phyloP scores from a whole-genome alignment of 176 grass and related monocot genomes.

The Aegilops longissima region DNA sequence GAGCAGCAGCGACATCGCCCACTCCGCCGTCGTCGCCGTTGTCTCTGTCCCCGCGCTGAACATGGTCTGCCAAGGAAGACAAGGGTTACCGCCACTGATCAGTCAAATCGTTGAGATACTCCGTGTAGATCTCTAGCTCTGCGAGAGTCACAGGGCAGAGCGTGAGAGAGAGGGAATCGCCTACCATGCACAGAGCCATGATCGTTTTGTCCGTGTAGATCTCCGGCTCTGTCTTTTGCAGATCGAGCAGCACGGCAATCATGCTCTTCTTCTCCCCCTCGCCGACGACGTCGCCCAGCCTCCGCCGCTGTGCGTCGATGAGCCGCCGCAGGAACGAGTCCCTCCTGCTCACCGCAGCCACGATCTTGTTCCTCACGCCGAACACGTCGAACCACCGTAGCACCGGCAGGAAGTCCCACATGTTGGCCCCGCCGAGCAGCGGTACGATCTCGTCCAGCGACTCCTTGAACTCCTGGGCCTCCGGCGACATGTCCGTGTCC shows the following conservation, averaged over 20 bases:
- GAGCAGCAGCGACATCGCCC: constrained; percentile 52
- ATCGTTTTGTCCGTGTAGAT: constrained; percentile 46
- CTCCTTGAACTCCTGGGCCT: constrained; percentile 16
- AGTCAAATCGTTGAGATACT: too few species aligned
- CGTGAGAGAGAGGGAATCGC: too few species aligned
- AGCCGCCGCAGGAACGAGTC: constrained; percentile 38
- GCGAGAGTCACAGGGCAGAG: too few species aligned
- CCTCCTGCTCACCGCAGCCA: neutral
- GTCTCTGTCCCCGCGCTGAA: constrained; percentile 43
- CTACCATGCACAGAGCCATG: constrained; percentile 30
- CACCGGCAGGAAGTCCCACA: constrained; percentile 49
- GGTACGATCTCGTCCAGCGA: constrained; percentile 22
- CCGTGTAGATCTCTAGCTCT: too few species aligned
- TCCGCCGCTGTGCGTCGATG: constrained; percentile 34
- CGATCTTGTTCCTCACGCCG: too few species aligned
- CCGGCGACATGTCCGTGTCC: constrained; percentile 29
- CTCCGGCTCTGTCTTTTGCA: constrained; percentile 46
- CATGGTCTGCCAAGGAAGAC: neutral
- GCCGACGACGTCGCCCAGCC: neutral
- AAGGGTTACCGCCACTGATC: neutral
- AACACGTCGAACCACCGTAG: too few species aligned
- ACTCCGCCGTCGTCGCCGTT: constrained; percentile 22
- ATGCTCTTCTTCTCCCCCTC: constrained; percentile 29
- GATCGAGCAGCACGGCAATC: constrained; percentile 37
- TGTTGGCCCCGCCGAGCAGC: constrained; percentile 2